Percentiles rank a stretch among this genome's conserved stretches.
These are phyloP conservation scores for Aureobasidium sp. DNA, from an alignment of 2,329 filamentous ascomycete species.

Conservation along the genomic window DNA sequence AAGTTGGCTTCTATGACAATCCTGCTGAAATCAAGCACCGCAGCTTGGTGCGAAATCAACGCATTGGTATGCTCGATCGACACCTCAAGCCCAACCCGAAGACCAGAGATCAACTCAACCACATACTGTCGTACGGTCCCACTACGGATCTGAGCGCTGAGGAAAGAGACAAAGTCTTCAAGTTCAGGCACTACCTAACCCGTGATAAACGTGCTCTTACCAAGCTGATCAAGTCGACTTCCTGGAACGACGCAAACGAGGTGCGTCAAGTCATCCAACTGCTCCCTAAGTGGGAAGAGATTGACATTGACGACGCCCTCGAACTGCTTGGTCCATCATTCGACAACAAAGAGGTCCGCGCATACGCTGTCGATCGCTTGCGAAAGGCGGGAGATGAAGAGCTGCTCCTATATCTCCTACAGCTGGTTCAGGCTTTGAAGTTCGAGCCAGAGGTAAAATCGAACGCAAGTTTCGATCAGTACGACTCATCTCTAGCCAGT, in stretches of 20 bases:
- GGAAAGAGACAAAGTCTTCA: conserved; percentile 95
- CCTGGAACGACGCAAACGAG: conserved; percentile 82
- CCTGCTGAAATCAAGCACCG: conserved; percentile 93
- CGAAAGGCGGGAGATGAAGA: conserved; percentile 91
- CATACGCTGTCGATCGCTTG: conserved; percentile 86
- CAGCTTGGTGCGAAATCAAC: conserved; percentile 79
- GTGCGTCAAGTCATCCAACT: conserved; percentile 83
- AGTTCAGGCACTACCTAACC: conserved; percentile 89
- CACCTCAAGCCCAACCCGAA: conserved; percentile 95
- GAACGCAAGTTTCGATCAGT: conserved; percentile 43
- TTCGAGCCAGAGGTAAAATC: conserved; percentile 66
- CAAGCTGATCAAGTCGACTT: conserved; percentile 96
- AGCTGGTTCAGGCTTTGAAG: conserved; percentile 92
- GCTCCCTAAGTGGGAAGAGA: conserved; percentile 87
- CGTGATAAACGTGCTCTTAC: conserved; percentile 80
- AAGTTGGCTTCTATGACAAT: conserved; percentile 81
- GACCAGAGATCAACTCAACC: conserved; percentile 84
- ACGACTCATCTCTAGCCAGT: conserved; percentile 73
- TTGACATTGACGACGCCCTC: conserved; percentile 92
- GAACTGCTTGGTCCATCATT: conserved; percentile 90
- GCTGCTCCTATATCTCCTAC: conserved; percentile 79
- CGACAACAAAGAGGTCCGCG: conserved; percentile 76
- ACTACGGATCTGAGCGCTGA: conserved; percentile 80
- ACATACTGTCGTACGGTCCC: conserved; percentile 84
- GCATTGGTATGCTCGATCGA: conserved; percentile 88